A percentile compares a stretch with the other conserved stretches of the same genome.
Evolutionary conservation across 2,329 filamentous ascomycete genomes (phyloP).

Genomic region (Colletotrichum sp.): DNA sequence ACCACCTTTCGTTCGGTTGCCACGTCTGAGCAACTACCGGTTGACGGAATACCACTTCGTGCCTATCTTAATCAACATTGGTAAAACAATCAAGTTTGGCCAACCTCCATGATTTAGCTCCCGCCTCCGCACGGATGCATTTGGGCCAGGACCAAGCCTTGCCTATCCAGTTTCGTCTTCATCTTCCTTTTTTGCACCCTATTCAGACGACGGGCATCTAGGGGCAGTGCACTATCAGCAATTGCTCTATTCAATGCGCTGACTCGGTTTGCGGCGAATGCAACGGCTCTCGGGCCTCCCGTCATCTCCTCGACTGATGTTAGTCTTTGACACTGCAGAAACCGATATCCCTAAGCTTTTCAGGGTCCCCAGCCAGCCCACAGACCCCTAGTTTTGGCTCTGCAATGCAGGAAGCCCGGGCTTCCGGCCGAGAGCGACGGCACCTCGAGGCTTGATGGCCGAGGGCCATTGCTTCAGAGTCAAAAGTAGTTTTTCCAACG

Average conservation of each 20-base stretch:
- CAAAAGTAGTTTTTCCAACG: not conserved
- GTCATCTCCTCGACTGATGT: slow-evolving; percentile 6
- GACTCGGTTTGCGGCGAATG: slow-evolving; percentile 2
- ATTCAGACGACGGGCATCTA: slow-evolving; percentile 8
- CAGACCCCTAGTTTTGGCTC: not conserved
- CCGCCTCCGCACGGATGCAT: slow-evolving; percentile 12
- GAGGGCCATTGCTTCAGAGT: not conserved
- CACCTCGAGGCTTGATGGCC: not conserved
- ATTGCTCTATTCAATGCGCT: not conserved
- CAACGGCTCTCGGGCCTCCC: slow-evolving; percentile 1
- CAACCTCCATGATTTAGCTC: slow-evolving; percentile 1
- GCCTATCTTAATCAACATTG: not conserved
- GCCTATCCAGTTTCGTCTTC: not conserved
- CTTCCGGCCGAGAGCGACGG: not conserved
- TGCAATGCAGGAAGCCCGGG: not conserved
- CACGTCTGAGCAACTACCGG: not conserved
- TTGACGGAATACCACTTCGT: not conserved
- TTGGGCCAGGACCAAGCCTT: not conserved
- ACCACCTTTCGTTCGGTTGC: not conserved
- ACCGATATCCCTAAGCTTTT: not conserved
- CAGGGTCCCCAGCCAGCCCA: not conserved
- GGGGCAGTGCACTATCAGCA: not conserved
- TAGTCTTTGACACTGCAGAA: not conserved
- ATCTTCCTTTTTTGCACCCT: not conserved
- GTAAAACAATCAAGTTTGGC: slow-evolving; percentile 3